phyloP scores from a whole-genome alignment of 176 grass and related monocot species.

The Oropetium thomaeum region DNA sequence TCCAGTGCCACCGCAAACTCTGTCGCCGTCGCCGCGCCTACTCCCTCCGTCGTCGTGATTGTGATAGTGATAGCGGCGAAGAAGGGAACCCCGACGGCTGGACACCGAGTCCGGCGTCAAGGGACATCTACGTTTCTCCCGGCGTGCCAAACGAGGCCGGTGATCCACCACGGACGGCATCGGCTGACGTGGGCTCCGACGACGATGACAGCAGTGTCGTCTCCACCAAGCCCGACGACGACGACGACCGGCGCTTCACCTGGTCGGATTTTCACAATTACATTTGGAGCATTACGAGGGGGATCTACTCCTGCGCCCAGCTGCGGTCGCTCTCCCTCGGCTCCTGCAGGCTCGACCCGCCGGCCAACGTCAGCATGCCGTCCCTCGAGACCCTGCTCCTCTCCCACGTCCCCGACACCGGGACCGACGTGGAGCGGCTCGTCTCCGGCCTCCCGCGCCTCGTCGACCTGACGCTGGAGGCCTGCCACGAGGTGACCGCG shows the following conservation, averaged over 20 bases:
- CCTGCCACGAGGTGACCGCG: neutral
- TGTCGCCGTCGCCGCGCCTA: no score
- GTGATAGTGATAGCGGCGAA: no score
- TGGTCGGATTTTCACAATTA: neutral
- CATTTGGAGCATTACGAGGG: neutral
- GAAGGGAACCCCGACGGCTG: no score
- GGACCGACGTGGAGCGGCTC: neutral
- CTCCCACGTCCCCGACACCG: neutral
- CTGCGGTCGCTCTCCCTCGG: neutral
- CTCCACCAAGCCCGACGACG: no score
- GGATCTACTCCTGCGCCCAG: neutral
- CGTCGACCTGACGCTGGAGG: slow-evolving; percentile 8
- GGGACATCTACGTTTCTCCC: neutral
- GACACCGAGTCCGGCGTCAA: neutral
- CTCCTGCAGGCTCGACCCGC: neutral
- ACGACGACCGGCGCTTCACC: neutral
- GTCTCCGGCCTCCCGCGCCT: neutral
- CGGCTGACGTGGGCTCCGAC: neutral
- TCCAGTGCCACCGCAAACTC: neutral
- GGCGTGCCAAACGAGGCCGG: neutral
- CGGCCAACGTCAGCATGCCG: neutral
- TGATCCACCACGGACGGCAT: neutral
- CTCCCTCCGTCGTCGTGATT: no score
- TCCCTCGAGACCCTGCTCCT: neutral
- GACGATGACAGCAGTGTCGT: neutral